Conservation (phyloP, 2,329 filamentous ascomycete species). For the Diaporthe citri region DNA sequence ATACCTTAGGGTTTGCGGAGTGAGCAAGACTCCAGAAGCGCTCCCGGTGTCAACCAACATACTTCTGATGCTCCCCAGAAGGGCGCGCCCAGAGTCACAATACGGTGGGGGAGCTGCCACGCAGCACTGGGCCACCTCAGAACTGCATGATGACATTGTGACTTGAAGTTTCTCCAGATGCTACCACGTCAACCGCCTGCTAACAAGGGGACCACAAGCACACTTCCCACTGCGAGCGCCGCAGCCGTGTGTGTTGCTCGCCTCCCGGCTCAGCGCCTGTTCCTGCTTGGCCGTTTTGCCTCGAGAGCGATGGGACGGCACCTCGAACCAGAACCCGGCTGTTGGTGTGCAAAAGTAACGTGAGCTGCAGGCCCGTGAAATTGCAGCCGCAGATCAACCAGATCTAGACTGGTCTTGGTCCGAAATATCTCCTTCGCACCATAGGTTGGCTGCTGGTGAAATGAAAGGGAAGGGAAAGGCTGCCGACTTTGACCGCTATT, state of each 20-base stretch:
- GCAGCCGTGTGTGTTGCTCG: not conserved
- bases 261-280: slow-evolving; percentile 3
- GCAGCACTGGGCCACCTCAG: slow-evolving; percentile 21
- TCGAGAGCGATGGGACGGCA: slow-evolving; percentile 25
- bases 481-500: slow-evolving; percentile 23
- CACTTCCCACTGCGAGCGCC: not conserved
- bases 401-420: slow-evolving; percentile 28
- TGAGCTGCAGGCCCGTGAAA: slow-evolving; percentile 30
- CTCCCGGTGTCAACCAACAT: slow-evolving; percentile 1
- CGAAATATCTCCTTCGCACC: slow-evolving; percentile 15
- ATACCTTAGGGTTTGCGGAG: slow-evolving; percentile 2
- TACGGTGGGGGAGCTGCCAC: slow-evolving; percentile 18
- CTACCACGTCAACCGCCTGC: slow-evolving; percentile 28
- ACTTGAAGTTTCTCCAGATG: slow-evolving; percentile 26
- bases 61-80: slow-evolving; percentile 4
- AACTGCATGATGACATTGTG: slow-evolving; percentile 25
- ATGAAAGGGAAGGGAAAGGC: slow-evolving; percentile 10
- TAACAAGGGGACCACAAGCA: slow-evolving; percentile 3
- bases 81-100: slow-evolving; percentile 10
- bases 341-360: slow-evolving; percentile 28
- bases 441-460: slow-evolving; percentile 10
- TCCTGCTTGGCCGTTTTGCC: slow-evolving; percentile 27
- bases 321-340: slow-evolving; percentile 19
- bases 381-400: slow-evolving; percentile 26
- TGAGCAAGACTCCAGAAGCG: slow-evolving; percentile 5